Conservation (phyloP, 805 yeast species). For the Yarrowia yakushimensis region DNA sequence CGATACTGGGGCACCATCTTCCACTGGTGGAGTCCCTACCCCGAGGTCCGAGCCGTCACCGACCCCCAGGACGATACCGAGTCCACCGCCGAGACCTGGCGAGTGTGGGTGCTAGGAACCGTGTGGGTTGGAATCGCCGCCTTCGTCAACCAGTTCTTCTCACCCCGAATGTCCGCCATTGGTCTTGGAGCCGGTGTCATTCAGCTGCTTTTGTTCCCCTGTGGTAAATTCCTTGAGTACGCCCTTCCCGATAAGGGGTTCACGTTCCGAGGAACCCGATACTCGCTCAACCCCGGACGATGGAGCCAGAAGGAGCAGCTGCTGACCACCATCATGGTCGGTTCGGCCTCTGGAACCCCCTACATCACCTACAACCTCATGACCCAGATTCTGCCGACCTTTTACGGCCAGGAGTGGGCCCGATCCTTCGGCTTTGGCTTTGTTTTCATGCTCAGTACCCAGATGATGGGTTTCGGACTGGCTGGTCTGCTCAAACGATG, state of each 20-base stretch:
- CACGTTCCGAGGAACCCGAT: constrained; percentile 41
- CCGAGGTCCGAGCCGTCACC: constrained; percentile 57
- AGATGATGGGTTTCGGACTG: constrained; percentile 63
- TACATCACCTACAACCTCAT: constrained; percentile 30
- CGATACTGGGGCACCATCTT: constrained; percentile 32
- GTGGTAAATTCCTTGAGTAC: constrained; percentile 46
- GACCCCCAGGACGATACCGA: constrained; percentile 49
- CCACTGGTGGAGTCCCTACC: constrained; percentile 49
- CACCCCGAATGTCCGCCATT: constrained; percentile 53
- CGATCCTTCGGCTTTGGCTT: constrained; percentile 50
- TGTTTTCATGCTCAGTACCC: constrained; percentile 51
- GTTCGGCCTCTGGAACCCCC: constrained; percentile 33
- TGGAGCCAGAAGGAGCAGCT: constrained; percentile 66
- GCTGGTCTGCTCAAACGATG: constrained; percentile 63
- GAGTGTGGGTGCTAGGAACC: constrained; percentile 42
- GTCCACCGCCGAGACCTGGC: constrained; percentile 46
- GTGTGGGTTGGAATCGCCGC: constrained; percentile 52
- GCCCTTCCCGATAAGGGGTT: constrained; percentile 48
- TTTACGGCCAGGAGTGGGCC: constrained; percentile 35
- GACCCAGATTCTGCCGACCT: constrained; percentile 37
- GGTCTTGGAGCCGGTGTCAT: constrained; percentile 43
- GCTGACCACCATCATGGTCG: constrained; percentile 48
- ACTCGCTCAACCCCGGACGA: constrained; percentile 57
- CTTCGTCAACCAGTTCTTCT: constrained; percentile 54
- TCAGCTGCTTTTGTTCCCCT: constrained; percentile 49